Base-by-base conservation (phyloP, 2,329 filamentous ascomycete species). In the Fusarium nurragi region DNA sequence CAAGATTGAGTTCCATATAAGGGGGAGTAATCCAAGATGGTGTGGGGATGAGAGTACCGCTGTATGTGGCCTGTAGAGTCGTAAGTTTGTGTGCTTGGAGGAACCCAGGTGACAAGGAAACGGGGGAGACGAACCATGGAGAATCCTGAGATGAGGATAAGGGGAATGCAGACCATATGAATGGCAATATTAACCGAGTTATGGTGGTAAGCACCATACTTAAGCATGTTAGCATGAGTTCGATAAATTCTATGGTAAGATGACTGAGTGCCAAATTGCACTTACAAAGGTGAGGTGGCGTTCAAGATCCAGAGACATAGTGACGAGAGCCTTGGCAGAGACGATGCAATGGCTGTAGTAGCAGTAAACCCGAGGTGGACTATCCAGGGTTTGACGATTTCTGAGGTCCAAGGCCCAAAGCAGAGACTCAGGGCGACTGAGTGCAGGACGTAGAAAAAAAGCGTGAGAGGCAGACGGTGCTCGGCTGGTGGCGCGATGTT, bases 171-270 rank as follows among this genome's bases (percentile, higher is more conserved):
- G 58, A 87, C 81, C 80, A 93, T 89, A 77, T 95, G 92, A 73
- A 95, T 94, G 67, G 83, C 83, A 59, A 94, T 80, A 76, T 95
- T 95, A 78, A 91, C 85, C 43, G 85, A 79, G 77, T 94, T 89
- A 74, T 91, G 88, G 78, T 95, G 92, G 75, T 95, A 94, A 58
- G 90, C 86, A 76, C 91, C 92, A 81, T 95, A 95, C 92, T 95
- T 68, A 38, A 43, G 45, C 32, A 45, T 26, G 49, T 71, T 52
- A 71, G 62, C 36, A 47, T 56, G 54, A 40, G 16, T 21, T 39
- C 28, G 41, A 53, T 22, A 22, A n/a, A 25, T 36, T 22, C 21
- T 18, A 22, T 36, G 21, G 45, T 39, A 23, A 54, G 19, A 21
- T 16, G 25, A 25, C 19, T n/a, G 19, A 22, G 30, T 11, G 5